Conservation (phyloP, 208 protist genomes). For the Wallacemonas sp. region DNA sequence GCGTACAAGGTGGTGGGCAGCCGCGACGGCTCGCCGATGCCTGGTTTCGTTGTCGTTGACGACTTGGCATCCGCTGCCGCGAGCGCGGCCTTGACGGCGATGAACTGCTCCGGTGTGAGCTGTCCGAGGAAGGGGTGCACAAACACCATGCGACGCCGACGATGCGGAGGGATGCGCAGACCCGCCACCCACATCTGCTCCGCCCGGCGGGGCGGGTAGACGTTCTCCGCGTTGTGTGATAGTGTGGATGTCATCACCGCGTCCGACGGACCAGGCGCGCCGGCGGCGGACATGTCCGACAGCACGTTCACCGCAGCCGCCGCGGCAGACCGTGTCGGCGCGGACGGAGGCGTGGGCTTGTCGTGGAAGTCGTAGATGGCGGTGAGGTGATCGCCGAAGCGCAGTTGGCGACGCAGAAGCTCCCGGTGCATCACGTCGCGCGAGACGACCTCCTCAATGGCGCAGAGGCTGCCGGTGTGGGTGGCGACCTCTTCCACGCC, state of each 20-base stretch:
- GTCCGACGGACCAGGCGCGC: background rate
- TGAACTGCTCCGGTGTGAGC: slow-evolving; percentile 33
- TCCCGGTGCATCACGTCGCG: slow-evolving; percentile 18
- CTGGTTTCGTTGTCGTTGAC: background rate
- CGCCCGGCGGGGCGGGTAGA: slow-evolving; percentile 35
- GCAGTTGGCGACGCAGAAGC: slow-evolving; percentile 26
- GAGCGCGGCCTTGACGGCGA: background rate
- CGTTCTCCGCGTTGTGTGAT: slow-evolving; percentile 43
- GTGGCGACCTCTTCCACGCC: background rate
- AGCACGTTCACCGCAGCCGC: background rate
- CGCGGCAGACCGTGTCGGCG: background rate
- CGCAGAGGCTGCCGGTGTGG: slow-evolving; percentile 8
- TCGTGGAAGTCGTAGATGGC: slow-evolving; percentile 13
- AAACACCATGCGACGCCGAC: slow-evolving; percentile 24
- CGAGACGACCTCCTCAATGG: slow-evolving; percentile 35
- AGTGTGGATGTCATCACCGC: slow-evolving; percentile 19
- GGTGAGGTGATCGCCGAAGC: slow-evolving; percentile 33
- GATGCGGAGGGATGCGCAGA: slow-evolving; percentile 19
- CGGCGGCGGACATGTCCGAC: slow-evolving; percentile 1
- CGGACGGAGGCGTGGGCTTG: background rate
- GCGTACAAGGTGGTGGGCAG: slow-evolving; percentile 11
- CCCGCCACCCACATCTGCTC: slow-evolving; percentile 35
- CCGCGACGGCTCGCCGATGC: background rate
- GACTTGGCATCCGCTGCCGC: background rate
- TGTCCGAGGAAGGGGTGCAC: slow-evolving; percentile 28